Conservation (phyloP, 352 stramenopile species). For the Phytophthora melonis region DNA sequence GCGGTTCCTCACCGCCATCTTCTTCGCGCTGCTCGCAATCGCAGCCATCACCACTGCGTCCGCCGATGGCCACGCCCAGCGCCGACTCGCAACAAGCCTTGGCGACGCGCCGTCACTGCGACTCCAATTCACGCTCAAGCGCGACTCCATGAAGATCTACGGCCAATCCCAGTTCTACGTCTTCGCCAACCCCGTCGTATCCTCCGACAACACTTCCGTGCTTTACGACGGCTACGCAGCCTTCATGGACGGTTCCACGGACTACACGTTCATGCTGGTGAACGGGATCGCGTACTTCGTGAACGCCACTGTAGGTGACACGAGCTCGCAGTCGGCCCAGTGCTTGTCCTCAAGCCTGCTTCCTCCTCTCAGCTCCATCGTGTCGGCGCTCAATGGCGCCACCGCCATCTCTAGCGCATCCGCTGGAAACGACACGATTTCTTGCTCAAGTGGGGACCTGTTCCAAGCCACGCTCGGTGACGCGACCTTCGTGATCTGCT, state of each 20-base stretch:
- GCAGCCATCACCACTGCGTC: neutral
- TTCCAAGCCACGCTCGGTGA: slow-evolving; percentile 27
- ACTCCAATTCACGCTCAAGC: slow-evolving; percentile 37
- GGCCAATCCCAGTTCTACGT: slow-evolving; percentile 36
- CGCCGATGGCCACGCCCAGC: neutral
- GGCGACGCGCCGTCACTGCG: slow-evolving; percentile 29
- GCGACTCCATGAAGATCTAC: slow-evolving; percentile 32
- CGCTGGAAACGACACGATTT: slow-evolving; percentile 4
- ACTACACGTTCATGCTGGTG: slow-evolving; percentile 32
- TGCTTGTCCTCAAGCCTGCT: slow-evolving; percentile 22
- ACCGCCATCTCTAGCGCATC: slow-evolving; percentile 8
- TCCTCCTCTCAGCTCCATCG: slow-evolving; percentile 24
- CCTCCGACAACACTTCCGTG: slow-evolving; percentile 18
- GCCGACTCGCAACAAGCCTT: slow-evolving; percentile 13
- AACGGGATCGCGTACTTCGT: slow-evolving; percentile 33
- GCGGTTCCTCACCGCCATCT: neutral
- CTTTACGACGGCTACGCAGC: slow-evolving; percentile 29
- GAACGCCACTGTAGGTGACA: slow-evolving; percentile 11
- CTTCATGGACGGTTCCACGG: slow-evolving; percentile 18
- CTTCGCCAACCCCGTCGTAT: slow-evolving; percentile 35
- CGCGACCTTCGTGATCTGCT: slow-evolving; percentile 28
- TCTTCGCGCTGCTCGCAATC: neutral
- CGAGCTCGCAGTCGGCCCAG: slow-evolving; percentile 1
- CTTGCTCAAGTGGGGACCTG: slow-evolving; percentile 26
- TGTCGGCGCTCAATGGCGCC: slow-evolving; percentile 13